Percentiles rank a stretch among this genome's conserved stretches.
Conservation (phyloP, 2,329 filamentous ascomycete genomes). For the Colletotrichum paranaense region DNA sequence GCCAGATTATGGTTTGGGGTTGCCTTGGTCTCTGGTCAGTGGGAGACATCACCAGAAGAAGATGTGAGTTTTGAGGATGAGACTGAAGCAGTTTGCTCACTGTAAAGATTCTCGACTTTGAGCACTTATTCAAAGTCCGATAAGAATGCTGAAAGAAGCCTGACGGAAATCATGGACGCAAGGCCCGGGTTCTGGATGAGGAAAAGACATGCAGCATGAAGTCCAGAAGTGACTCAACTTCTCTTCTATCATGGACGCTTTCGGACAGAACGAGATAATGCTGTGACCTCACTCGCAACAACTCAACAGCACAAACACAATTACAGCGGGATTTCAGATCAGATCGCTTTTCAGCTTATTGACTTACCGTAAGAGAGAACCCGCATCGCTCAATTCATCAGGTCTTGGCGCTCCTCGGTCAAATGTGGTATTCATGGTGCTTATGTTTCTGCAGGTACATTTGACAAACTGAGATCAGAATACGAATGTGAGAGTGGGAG, state of each 20-base stretch:
- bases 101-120: neutral
- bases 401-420: constrained; percentile 22
- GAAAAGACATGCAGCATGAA: too few relatives aligned
- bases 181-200: neutral
- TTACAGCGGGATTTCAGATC: neutral
- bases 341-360: neutral
- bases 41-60: neutral
- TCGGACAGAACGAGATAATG: neutral
- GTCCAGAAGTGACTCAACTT: neutral
- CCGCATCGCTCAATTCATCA: constrained; percentile 11
- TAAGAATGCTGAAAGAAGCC: neutral
- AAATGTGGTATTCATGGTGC: constrained; percentile 10
- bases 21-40: constrained; percentile 21
- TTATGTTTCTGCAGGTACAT: neutral
- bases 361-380: constrained; percentile 18
- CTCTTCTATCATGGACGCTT: neutral
- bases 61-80: neutral
- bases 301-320: neutral
- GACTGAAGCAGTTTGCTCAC: neutral
- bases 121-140: neutral
- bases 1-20: constrained; percentile 32
- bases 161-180: neutral
- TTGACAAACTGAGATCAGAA: neutral
- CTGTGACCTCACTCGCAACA: neutral
- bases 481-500: neutral